Base-by-base conservation (phyloP, 2,329 filamentous ascomycete species). In the Lasiodiplodia theobromae region DNA sequence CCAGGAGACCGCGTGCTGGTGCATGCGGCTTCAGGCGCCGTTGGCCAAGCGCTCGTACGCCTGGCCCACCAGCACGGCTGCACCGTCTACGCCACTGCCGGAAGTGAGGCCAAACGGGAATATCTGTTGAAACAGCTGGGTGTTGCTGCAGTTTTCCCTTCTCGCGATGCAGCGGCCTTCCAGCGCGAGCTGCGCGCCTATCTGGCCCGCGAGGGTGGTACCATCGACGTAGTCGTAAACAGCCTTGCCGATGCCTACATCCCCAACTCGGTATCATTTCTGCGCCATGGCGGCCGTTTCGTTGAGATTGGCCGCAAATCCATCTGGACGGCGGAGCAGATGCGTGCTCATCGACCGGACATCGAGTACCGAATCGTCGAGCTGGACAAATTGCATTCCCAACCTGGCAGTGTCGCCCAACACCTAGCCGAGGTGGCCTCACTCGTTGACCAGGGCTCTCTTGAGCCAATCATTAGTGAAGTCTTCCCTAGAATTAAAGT, bases 161-260 rank as follows among this genome's bases (percentile, higher is more conserved):
- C 67, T 73, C 70, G 57, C 67, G 76, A 21, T 72, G 77, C 47
- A 63, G 68, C 0, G 69, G 68, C 21, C 80, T 81, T 62, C 71
- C 65, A 67, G 11, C 74, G 65, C 7, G 67, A 80, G 2, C 56
- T 69, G 56, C 49, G 69, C 6, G 49, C 68, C 31, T 79, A 78
- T 0, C 66, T 71, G 1, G 71, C 37, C 11, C 37, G 37, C 37
- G 37, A 40, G 14, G 37, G 37, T 5, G 37, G 70, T 12, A 52
- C 69, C n/a, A 76, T 80, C 2, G 77, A 80, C 68, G 73, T 79
- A 4, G 72, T 79, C 10, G 68, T 80, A 52, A 80, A 80, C 68
- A 73, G 72, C 11, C 68, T 73, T 3, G 52, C 71, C 4, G 77
- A 77, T 2, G 70, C 74, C 18, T 44, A 71, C 0, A 70, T 79